Conservation (phyloP, 192 early-diverging fungal species). For the Chytriomyces confervae region DNA sequence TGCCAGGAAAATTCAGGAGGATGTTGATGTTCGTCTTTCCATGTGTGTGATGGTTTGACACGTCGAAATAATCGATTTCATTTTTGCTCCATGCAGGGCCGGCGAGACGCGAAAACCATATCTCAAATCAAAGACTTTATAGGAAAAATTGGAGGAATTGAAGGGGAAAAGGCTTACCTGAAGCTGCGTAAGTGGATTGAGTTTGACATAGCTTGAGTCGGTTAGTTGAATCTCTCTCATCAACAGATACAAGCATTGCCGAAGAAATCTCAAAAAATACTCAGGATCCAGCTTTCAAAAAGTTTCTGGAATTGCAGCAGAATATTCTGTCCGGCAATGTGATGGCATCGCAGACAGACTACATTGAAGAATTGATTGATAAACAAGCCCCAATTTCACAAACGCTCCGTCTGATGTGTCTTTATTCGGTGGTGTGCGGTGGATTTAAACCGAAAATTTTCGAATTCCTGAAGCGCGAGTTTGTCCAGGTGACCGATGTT, state of each 20-base stretch:
- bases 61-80: not conserved
- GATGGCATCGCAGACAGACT: slow-evolving; percentile 72
- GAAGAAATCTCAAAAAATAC: slow-evolving; percentile 84
- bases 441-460: slow-evolving; percentile 83
- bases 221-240: slow-evolving; percentile 21
- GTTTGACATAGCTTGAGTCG: not conserved
- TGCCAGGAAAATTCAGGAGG: no score
- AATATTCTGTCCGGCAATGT: slow-evolving; percentile 80
- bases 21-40: slow-evolving; percentile 72
- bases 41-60: not conserved
- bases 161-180: slow-evolving; percentile 86
- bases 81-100: slow-evolving; percentile 55
- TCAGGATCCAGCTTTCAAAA: slow-evolving; percentile 80
- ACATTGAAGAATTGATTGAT: slow-evolving; percentile 86
- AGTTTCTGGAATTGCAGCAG: slow-evolving; percentile 87
- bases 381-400: slow-evolving; percentile 72
- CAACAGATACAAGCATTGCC: slow-evolving; percentile 75
- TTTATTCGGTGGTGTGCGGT: slow-evolving; percentile 83
- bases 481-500: slow-evolving; percentile 66
- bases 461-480: slow-evolving; percentile 82
- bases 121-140: slow-evolving; percentile 94
- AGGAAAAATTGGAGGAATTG: slow-evolving; percentile 79
- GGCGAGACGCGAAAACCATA: slow-evolving; percentile 89
- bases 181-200: slow-evolving; percentile 65
- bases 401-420: slow-evolving; percentile 80